Conservation (phyloP, 2,329 filamentous ascomycete species). For the Diaporthe longicolla region DNA sequence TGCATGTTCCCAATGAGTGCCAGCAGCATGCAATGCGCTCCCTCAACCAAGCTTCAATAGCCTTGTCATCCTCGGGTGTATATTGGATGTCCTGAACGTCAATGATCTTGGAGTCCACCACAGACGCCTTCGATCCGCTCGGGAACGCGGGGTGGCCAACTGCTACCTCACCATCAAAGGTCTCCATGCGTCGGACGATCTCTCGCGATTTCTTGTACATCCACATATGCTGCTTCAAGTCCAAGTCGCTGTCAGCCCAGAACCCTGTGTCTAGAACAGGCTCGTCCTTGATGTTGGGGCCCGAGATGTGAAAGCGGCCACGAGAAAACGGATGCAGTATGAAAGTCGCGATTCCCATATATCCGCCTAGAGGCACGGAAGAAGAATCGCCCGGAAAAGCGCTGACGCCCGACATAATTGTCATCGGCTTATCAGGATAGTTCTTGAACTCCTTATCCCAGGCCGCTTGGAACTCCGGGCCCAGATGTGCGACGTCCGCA, state of each 20-base stretch:
- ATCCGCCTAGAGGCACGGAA: constrained; percentile 58
- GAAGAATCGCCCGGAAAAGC: constrained; percentile 60
- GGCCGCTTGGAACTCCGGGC: too few species aligned
- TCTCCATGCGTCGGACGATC: constrained; percentile 67
- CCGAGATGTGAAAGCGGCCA: constrained; percentile 72
- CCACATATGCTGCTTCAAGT: constrained; percentile 72
- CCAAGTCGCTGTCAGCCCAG: constrained; percentile 64
- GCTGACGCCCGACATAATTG: constrained; percentile 47
- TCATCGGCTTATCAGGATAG: too few species aligned
- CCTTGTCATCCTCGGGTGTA: constrained; percentile 61
- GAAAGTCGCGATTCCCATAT: constrained; percentile 67
- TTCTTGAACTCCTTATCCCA: too few species aligned
- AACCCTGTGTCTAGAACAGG: constrained; percentile 55
- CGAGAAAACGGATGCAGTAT: constrained; percentile 73
- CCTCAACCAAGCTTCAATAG: constrained; percentile 59
- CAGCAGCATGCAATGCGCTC: constrained; percentile 56
- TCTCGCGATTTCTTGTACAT: constrained; percentile 76
- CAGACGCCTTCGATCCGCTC: constrained; percentile 35
- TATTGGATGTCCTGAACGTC: constrained; percentile 59
- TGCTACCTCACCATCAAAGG: constrained; percentile 63
- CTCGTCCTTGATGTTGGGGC: constrained; percentile 55
- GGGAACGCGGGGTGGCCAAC: constrained; percentile 61
- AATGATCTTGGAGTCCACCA: not conserved
- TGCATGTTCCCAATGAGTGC: constrained; percentile 61
- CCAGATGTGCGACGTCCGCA: too few species aligned